Evolutionary conservation across 192 early-diverging fungal species (phyloP).

Genomic region (Rhizoclosmatium globosum): DNA sequence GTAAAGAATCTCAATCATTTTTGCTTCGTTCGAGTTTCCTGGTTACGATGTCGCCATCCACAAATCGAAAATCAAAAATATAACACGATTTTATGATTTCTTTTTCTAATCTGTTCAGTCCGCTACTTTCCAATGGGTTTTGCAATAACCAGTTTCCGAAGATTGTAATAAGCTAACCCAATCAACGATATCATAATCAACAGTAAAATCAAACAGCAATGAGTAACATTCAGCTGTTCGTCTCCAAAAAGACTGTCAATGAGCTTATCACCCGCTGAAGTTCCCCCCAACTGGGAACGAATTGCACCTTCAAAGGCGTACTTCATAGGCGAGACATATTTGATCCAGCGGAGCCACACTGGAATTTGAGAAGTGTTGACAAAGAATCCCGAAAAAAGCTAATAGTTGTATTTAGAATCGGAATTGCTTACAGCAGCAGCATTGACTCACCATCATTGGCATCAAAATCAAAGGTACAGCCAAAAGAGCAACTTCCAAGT

Average conservation of each 20-base stretch:
- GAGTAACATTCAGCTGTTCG: conserved; percentile 9
- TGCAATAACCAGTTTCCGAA: not conserved
- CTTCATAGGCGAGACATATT: conserved; percentile 61
- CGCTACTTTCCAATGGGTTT: too few relatives aligned
- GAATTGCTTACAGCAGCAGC: not conserved
- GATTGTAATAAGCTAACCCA: conserved; percentile 33
- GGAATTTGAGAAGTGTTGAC: conserved; percentile 68
- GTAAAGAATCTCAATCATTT: too few relatives aligned
- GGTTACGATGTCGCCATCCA: too few relatives aligned
- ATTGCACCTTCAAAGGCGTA: conserved; percentile 61
- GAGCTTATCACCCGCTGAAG: conserved; percentile 17
- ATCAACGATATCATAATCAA: conserved; percentile 31
- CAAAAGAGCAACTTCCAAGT: conserved; percentile 54
- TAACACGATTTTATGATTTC: too few relatives aligned
- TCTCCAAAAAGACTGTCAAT: conserved; percentile 36
- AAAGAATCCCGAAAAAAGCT: conserved; percentile 59
- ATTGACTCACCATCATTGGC: conserved; percentile 57
- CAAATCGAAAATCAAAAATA: too few relatives aligned
- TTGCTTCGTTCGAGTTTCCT: too few relatives aligned
- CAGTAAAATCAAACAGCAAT: conserved; percentile 32
- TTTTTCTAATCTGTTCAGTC: too few relatives aligned
- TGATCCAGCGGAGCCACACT: conserved; percentile 56
- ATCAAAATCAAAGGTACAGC: conserved; percentile 58
- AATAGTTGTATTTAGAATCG: not conserved
- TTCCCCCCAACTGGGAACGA: conserved; percentile 58